These are phyloP conservation scores for Sesbania bispinosa DNA, from an alignment of 306 rosid genomes.

Conservation along the genomic window DNA sequence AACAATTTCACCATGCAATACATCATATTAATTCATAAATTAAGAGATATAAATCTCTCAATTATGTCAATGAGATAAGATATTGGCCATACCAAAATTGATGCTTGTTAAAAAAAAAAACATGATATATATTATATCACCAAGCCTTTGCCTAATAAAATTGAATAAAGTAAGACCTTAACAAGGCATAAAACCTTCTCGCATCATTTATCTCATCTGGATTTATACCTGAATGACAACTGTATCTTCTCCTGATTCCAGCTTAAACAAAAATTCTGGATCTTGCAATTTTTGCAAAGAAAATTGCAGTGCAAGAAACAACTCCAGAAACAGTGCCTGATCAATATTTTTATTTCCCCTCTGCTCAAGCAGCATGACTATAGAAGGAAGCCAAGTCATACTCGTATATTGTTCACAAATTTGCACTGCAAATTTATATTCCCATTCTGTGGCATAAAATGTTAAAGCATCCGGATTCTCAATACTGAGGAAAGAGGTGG, in stretches of 20 bases:
- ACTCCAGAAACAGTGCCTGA: conserved; percentile 41
- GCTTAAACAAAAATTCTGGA: conserved; percentile 68
- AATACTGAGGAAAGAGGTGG: conserved; percentile 27
- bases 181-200: background rate
- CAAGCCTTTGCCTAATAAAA: background rate
- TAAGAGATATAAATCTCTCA: background rate
- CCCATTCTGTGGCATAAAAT: conserved; percentile 63
- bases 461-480: conserved; percentile 40
- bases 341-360: conserved; percentile 27
- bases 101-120: background rate
- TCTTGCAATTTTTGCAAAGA: conserved; percentile 69
- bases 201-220: conserved; percentile 8
- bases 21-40: background rate
- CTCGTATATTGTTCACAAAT: conserved; percentile 73
- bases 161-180: background rate
- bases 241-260: conserved; percentile 54
- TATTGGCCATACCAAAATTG: background rate
- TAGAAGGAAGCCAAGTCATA: conserved; percentile 83
- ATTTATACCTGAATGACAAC: conserved; percentile 70
- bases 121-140: background rate
- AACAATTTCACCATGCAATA: background rate
- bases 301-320: conserved; percentile 66
- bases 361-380: conserved; percentile 51
- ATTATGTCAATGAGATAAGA: background rate
- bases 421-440: conserved; percentile 65